Percentiles rank a stretch among this genome's conserved stretches.
These are phyloP conservation scores for Incumbomyces delicatus DNA, from an alignment of 2,329 filamentous ascomycete species.

Conservation along the genomic window DNA sequence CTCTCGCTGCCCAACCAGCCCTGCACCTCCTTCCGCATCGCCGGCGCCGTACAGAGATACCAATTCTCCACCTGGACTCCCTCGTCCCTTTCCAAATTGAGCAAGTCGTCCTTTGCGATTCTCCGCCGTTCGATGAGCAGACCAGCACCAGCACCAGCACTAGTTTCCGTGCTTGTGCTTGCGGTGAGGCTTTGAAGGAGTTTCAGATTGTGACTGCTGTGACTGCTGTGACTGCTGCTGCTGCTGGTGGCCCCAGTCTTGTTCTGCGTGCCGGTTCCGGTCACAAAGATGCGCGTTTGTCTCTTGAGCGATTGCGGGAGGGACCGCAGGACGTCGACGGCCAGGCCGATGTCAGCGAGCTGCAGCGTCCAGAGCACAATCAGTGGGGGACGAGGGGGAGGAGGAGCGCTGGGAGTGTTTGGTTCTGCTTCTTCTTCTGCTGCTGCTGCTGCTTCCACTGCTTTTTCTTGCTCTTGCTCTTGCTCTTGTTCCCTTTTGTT, in stretches of 20 bases:
- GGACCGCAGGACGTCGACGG: slow-evolving; percentile 47
- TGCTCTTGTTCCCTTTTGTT: not conserved
- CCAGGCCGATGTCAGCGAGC: slow-evolving; percentile 52
- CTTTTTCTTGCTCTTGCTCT: not conserved
- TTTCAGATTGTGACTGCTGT: no score
- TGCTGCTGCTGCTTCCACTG: no score
- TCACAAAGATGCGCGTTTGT: slow-evolving; percentile 55
- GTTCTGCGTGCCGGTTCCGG: slow-evolving; percentile 37
- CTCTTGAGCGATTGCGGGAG: slow-evolving; percentile 38
- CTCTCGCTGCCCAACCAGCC: slow-evolving; percentile 45
- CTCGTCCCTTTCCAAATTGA: slow-evolving; percentile 22
- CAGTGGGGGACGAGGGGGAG: no score
- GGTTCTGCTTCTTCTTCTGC: slow-evolving; percentile 15
- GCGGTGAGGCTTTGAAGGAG: no score
- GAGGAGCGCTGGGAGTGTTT: no score
- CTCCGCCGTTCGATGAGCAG: slow-evolving; percentile 34
- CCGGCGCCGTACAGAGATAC: slow-evolving; percentile 50
- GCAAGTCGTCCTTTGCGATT: slow-evolving; percentile 39
- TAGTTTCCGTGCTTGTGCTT: slow-evolving; percentile 18
- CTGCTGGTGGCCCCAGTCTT: no score
- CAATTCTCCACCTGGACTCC: slow-evolving; percentile 33
- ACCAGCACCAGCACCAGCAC: slow-evolving; percentile 24
- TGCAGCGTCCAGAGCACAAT: slow-evolving; percentile 60
- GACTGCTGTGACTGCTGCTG: no score
- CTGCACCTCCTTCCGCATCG: slow-evolving; percentile 40